A percentile compares a stretch with the other conserved stretches of the same genome.
Evolutionary conservation across 1,139 yeast species (phyloP).

Genomic region (Pichia inconspicua): DNA sequence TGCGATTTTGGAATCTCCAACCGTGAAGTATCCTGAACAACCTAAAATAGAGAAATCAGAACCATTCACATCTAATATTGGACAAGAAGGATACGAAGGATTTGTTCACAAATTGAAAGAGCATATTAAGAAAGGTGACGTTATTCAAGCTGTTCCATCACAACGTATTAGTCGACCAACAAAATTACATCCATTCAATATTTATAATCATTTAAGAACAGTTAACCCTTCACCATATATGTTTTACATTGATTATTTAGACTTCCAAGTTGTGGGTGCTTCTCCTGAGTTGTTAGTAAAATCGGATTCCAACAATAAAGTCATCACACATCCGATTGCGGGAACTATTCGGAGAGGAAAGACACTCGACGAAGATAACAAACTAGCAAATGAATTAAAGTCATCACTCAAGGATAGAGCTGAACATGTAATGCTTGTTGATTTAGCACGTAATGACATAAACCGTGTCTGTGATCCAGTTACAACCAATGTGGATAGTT

Average conservation of each 20-base stretch:
- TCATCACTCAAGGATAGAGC: slow-evolving; percentile 89
- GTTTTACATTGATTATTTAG: slow-evolving; percentile 85
- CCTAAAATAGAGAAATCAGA: slow-evolving; percentile 59
- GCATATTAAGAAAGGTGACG: slow-evolving; percentile 85
- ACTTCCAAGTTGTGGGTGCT: slow-evolving; percentile 93
- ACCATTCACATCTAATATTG: slow-evolving; percentile 76
- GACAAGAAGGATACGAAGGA: slow-evolving; percentile 82
- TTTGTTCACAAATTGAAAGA: slow-evolving; percentile 70
- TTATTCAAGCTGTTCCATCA: slow-evolving; percentile 95
- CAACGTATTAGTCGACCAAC: slow-evolving; percentile 96
- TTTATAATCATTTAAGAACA: slow-evolving; percentile 86
- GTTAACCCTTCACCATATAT: slow-evolving; percentile 96
- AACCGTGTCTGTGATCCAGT: slow-evolving; percentile 88
- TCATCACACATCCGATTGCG: slow-evolving; percentile 94
- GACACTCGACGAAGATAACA: slow-evolving; percentile 86
- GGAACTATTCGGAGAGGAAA: slow-evolving; percentile 90
- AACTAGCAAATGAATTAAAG: slow-evolving; percentile 64
- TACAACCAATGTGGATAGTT: slow-evolving; percentile 77
- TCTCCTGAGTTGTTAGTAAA: slow-evolving; percentile 91
- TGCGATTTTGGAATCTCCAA: slow-evolving; percentile 39
- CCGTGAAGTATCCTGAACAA: slow-evolving; percentile 54
- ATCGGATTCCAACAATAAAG: slow-evolving; percentile 60
- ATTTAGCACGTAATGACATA: slow-evolving; percentile 90
- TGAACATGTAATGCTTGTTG: slow-evolving; percentile 97
- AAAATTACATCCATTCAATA: slow-evolving; percentile 89